These are phyloP conservation scores for Pneumocystis canis DNA, from an alignment of 1,139 yeast genomes.

Conservation along the genomic window DNA sequence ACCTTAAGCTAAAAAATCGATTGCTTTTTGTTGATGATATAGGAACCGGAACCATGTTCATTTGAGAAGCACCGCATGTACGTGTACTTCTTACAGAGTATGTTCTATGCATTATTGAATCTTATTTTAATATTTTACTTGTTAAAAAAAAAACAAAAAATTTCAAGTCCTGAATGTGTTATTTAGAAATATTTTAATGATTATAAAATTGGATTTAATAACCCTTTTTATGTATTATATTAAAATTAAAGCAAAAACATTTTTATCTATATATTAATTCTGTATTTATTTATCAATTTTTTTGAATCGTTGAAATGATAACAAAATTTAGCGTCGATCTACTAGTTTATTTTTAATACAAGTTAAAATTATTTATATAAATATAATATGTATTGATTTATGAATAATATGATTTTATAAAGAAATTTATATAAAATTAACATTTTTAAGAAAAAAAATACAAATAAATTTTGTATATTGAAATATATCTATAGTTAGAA, in stretches of 20 bases:
- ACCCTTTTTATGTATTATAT: background rate
- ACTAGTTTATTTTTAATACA: background rate
- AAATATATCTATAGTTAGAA: background rate
- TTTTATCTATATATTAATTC: no score
- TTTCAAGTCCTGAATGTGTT: background rate
- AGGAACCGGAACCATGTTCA: conserved; percentile 91
- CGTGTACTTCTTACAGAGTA: conserved; percentile 87
- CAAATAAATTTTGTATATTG: background rate
- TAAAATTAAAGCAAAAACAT: background rate
- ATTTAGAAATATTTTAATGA: background rate
- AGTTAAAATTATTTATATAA: background rate
- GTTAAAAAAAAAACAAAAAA: background rate
- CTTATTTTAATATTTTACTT: background rate
- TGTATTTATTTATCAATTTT: background rate
- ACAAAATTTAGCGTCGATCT: background rate
- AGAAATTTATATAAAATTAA: background rate
- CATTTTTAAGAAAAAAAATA: background rate
- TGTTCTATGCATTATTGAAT: conserved; percentile 76
- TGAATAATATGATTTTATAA: background rate
- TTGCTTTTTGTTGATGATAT: conserved; percentile 65
- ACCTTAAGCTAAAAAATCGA: conserved; percentile 81
- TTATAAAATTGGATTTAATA: background rate
- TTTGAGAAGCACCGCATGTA: conserved; percentile 93
- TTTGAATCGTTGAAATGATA: background rate
- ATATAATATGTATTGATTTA: background rate